A percentile compares a stretch with the other conserved stretches of the same genome.
Conservation (phyloP, 805 yeast species). For the Saccharomycopsis babjevae region DNA sequence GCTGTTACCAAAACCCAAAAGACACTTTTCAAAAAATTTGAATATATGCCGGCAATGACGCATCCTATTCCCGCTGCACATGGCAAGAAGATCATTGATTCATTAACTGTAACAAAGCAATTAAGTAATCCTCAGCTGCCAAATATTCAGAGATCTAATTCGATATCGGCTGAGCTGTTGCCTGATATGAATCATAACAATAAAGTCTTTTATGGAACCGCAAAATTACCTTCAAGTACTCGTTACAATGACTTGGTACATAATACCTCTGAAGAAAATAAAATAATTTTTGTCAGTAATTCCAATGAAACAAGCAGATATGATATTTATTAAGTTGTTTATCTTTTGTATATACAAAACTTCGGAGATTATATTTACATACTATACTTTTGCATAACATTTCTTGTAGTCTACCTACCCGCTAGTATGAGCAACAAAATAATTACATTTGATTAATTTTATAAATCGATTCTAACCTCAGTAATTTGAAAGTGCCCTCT, state of each 20-base stretch:
- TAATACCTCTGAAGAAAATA: slow-evolving; percentile 6
- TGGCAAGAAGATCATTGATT: not conserved
- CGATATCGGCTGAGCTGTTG: not conserved
- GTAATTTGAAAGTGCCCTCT: too few relatives aligned
- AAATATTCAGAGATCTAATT: not conserved
- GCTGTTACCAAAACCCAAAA: not conserved
- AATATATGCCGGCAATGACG: not conserved
- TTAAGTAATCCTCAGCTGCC: not conserved
- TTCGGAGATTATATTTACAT: not conserved
- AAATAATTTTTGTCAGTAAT: slow-evolving; percentile 16
- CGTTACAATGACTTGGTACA: slow-evolving; percentile 5
- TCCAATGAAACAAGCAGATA: slow-evolving; percentile 11
- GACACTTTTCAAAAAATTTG: not conserved
- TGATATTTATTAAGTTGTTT: slow-evolving; percentile 6
- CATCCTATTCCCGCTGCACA: not conserved
- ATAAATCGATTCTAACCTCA: too few relatives aligned
- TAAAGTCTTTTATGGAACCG: not conserved
- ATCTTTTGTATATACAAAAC: too few relatives aligned
- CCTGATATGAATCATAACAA: not conserved
- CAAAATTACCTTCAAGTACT: not conserved
- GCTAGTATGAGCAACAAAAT: too few relatives aligned
- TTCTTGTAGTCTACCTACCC: too few relatives aligned
- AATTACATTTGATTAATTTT: too few relatives aligned
- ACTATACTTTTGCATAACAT: too few relatives aligned
- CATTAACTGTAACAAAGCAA: not conserved